These are phyloP conservation scores for Coniosporium apollinis DNA, from an alignment of 495 filamentous ascomycete genomes.

Conservation along the genomic window DNA sequence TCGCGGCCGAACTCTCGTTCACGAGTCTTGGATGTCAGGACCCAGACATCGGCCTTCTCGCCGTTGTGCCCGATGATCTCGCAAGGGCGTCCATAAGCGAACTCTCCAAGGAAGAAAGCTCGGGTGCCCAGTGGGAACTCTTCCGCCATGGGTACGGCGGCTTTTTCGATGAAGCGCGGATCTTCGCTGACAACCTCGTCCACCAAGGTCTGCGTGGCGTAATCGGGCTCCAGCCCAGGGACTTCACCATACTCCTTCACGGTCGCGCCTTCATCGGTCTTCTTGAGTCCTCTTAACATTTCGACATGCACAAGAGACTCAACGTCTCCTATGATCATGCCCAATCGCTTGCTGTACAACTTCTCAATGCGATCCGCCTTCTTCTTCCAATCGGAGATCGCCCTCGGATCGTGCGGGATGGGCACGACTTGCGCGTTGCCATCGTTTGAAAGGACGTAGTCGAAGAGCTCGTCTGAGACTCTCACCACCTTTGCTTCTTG, in stretches of 20 bases:
- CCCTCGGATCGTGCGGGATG: slow-evolving; percentile 54
- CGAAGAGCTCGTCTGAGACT: slow-evolving; percentile 88
- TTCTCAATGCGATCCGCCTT: slow-evolving; percentile 73
- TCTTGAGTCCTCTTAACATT: slow-evolving; percentile 76
- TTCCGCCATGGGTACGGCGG: slow-evolving; percentile 69
- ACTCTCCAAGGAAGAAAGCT: slow-evolving; percentile 94
- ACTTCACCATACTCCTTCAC: slow-evolving; percentile 86
- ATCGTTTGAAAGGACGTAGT: slow-evolving; percentile 56
- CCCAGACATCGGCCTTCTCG: slow-evolving; percentile 58
- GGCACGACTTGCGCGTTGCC: slow-evolving; percentile 33
- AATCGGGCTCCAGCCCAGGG: slow-evolving; percentile 81
- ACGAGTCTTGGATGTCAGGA: slow-evolving; percentile 47
- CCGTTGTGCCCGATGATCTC: slow-evolving; percentile 60
- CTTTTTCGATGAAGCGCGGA: slow-evolving; percentile 77
- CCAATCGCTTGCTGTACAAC: slow-evolving; percentile 76
- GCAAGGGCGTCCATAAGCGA: slow-evolving; percentile 77
- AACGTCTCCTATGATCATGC: slow-evolving; percentile 70
- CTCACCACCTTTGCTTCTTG: slow-evolving; percentile 80
- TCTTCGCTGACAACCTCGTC: slow-evolving; percentile 85
- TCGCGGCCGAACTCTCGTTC: slow-evolving; percentile 68
- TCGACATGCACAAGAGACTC: slow-evolving; percentile 84
- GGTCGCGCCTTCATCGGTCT: slow-evolving; percentile 78
- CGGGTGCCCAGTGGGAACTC: slow-evolving; percentile 71
- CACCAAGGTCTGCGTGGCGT: slow-evolving; percentile 77
- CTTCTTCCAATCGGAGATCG: slow-evolving; percentile 67